Base-by-base conservation (phyloP, 2,329 filamentous ascomycete species). In the Paraphoma chrysanthemicola region DNA sequence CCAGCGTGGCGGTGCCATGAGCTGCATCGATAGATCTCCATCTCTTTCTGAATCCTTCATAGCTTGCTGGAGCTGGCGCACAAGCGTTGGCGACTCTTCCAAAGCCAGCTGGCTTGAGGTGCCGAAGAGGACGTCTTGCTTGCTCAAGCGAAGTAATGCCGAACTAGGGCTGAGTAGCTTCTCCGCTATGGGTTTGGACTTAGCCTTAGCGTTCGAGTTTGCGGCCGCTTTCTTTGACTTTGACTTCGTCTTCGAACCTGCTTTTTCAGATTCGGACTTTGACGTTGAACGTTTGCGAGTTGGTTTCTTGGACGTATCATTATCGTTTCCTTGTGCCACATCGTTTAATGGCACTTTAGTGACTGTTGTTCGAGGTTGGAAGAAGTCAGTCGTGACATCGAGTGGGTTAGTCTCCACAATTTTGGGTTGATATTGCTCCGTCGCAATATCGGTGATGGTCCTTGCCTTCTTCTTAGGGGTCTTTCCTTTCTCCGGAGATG, bases 51-150 rank as follows among this genome's bases (percentile, higher is more conserved):
- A 78, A 42, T 76, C 68, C 10, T 60, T 63, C 10, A 78, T 60
- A 0, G 75, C 76, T 30, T 65, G 56, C 31, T 77, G 76, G 2
- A 78, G 63, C 17, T 77, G 59, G 16, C 75, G 70, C 12, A 78
- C 61, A 28, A 69, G 68, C 2, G 66, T 67, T 1, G 77, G 76
- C 4, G 77, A 77, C 44, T 77, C 74, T 30, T 77, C 74, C 1
- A 71, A 63, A 14, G 69, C 74, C 28, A 79, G 64, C 54, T 79
- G 77, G 56, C 76, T 78, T 2, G 76, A 78, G 12, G 76, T 79
- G 14, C 77, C 77, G 48, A 79, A 79, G 1, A 78, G 60, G 8
- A 79, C 50, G 23, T 77, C 71, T 54, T 79, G 77, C 31, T 60
- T 61, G 42, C 67, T 60, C 44, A 76, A 17, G 33, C 66, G 60